phyloP scores from a whole-genome alignment of 139 green algal genomes.

The Axilococcus clingmanii region DNA sequence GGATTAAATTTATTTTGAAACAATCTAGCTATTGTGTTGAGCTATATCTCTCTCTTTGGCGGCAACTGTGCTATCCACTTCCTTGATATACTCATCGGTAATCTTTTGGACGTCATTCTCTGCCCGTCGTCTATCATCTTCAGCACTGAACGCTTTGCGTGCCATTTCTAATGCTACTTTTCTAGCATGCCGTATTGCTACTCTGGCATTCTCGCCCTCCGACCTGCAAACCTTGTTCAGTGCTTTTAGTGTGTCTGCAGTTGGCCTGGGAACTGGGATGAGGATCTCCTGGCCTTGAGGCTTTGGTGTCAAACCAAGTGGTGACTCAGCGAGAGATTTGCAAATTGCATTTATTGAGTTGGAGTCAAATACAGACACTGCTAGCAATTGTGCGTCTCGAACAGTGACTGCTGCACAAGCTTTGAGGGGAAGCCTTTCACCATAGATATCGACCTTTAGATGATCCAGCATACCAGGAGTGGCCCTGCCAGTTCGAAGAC shows the following conservation, averaged over 20 bases:
- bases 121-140: constrained; percentile 20
- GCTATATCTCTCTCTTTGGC: constrained; percentile 24
- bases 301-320: constrained; percentile 45
- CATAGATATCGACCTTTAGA: constrained; percentile 48
- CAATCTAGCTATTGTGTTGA: constrained; percentile 18
- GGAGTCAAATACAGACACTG: constrained; percentile 54
- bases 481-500: constrained; percentile 54
- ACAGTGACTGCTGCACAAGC: constrained; percentile 50
- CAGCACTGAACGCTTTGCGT: constrained; percentile 17
- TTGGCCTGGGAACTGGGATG: constrained; percentile 40
- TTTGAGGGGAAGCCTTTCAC: constrained; percentile 45
- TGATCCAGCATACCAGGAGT: constrained; percentile 67
- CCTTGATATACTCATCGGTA: constrained; percentile 29
- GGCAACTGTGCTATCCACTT: constrained; percentile 13
- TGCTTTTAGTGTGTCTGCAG: constrained; percentile 26
- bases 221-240: constrained; percentile 53
- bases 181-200: constrained; percentile 44
- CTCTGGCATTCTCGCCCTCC: constrained; percentile 53
- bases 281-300: constrained; percentile 38
- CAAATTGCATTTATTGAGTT: constrained; percentile 36
- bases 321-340: constrained; percentile 46
- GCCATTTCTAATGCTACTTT: constrained; percentile 35
- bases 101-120: constrained; percentile 46
- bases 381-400: constrained; percentile 53
- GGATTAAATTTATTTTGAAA: constrained; percentile 3